Evolutionary conservation across 495 filamentous ascomycete genomes (phyloP).

Genomic region (Clavariopsis aquatica): DNA sequence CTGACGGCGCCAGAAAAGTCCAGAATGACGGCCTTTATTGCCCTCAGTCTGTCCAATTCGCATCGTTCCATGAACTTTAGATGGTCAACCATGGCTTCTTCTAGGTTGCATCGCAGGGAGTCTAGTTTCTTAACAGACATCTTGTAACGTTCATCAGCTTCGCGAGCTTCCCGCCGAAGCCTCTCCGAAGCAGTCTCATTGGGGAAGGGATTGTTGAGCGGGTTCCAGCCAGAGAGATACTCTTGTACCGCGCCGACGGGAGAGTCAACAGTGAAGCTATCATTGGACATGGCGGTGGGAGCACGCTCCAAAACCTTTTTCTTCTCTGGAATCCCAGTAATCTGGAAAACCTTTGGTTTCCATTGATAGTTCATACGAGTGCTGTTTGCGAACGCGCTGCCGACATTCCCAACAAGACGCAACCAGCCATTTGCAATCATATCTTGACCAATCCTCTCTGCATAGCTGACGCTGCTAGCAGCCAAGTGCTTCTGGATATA

Average conservation of each 20-base stretch:
- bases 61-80: constrained; percentile 97
- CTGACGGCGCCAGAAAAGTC: constrained; percentile 98
- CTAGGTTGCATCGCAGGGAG: constrained; percentile 83
- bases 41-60: constrained; percentile 92
- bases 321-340: constrained; percentile 84
- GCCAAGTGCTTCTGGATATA: constrained; percentile 89
- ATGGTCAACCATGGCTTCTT: constrained; percentile 90
- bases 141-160: constrained; percentile 95
- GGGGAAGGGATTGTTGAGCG: constrained; percentile 81
- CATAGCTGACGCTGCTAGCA: constrained; percentile 78
- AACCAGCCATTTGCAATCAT: constrained; percentile 84
- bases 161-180: constrained; percentile 82
- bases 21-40: constrained; percentile 94
- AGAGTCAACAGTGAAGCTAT: constrained; percentile 61
- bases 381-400: constrained; percentile 94
- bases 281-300: constrained; percentile 58
- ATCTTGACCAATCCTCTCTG: constrained; percentile 92
- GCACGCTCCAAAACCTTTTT: constrained; percentile 70
- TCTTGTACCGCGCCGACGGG: constrained; percentile 74
- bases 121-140: constrained; percentile 79
- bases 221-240: constrained; percentile 87
- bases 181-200: constrained; percentile 88
- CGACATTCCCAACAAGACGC: constrained; percentile 88
- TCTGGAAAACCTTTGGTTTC: constrained; percentile 85
- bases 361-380: constrained; percentile 97